phyloP scores from a whole-genome alignment of 2,329 filamentous ascomycete genomes.

The Aspergillus luchuensis region DNA sequence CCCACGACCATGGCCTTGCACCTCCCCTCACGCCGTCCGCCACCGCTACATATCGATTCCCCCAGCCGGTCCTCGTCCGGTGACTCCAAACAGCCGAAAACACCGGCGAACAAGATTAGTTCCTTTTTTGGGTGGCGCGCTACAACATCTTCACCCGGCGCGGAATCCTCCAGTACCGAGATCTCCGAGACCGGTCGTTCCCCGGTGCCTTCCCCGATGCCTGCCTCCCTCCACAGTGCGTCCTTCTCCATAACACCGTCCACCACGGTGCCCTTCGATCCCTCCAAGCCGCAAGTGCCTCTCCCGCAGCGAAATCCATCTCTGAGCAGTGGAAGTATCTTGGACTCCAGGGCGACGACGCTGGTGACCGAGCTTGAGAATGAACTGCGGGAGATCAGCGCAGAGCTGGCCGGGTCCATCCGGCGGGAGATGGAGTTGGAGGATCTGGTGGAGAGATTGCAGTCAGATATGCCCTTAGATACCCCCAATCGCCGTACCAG shows the following conservation, averaged over 20 bases:
- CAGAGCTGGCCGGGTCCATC: constrained; percentile 89
- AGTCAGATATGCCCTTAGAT: constrained; percentile 67
- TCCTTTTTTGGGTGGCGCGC: constrained; percentile 70
- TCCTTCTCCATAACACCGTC: constrained; percentile 36
- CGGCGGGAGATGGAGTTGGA: constrained; percentile 94
- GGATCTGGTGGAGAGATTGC: constrained; percentile 85
- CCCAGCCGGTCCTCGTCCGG: constrained; percentile 38
- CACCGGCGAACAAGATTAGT: constrained; percentile 60
- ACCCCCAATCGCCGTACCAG: constrained; percentile 73
- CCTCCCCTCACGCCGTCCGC: constrained; percentile 41
- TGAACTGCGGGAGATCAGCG: constrained; percentile 89
- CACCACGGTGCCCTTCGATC: constrained; percentile 52
- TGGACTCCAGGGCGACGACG: constrained; percentile 51
- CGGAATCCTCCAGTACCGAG: constrained; percentile 62
- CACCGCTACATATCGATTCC: constrained; percentile 49
- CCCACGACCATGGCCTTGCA: constrained; percentile 50
- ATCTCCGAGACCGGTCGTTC: constrained; percentile 64
- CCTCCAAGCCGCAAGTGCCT: constrained; percentile 53
- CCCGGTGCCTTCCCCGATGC: constrained; percentile 58
- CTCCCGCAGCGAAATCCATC: constrained; percentile 45
- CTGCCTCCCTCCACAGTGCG: constrained; percentile 38
- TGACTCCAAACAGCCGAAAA: constrained; percentile 49
- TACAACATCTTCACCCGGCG: constrained; percentile 54
- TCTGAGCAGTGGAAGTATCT: constrained; percentile 48
- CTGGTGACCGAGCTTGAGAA: constrained; percentile 88